Conservation (phyloP, 2,329 filamentous ascomycete species). For the Aspergillus spinulosporus region DNA sequence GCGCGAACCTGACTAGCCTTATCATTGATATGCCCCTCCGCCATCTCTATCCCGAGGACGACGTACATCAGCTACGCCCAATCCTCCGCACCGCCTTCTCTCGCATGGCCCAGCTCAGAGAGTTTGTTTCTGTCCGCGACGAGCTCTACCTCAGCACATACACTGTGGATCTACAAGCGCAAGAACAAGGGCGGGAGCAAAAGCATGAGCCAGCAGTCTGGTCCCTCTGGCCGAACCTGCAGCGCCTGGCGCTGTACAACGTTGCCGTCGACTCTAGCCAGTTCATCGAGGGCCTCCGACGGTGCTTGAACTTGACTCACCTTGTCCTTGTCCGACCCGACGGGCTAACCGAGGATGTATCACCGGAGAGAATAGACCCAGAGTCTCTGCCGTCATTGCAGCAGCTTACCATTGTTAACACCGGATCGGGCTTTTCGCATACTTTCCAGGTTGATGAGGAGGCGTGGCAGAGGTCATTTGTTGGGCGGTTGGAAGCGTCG, state of each 20-base stretch:
- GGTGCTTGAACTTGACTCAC: constrained; percentile 15
- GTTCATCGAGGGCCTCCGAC: constrained; percentile 12
- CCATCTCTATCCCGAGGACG: constrained; percentile 13
- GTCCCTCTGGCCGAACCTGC: constrained; percentile 19
- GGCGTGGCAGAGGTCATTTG: constrained; percentile 12
- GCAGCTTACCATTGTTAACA: constrained; percentile 15
- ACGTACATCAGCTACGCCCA: constrained; percentile 6
- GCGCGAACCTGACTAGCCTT: constrained; percentile 8
- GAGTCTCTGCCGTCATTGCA: constrained; percentile 15
- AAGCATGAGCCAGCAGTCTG: constrained; percentile 13
- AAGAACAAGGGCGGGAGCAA: neutral
- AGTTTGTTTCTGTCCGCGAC: constrained; percentile 18
- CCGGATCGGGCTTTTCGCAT: constrained; percentile 9
- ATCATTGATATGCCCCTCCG: constrained; percentile 19
- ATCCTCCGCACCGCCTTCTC: constrained; percentile 14
- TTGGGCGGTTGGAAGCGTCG: constrained; percentile 5
- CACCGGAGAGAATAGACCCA: constrained; percentile 2
- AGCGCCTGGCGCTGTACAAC: constrained; percentile 18
- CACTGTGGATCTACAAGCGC: neutral
- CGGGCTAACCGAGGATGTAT: constrained; percentile 5
- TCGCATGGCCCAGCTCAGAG: constrained; percentile 16
- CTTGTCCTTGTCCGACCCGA: constrained; percentile 18
- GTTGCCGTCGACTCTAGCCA: constrained; percentile 9
- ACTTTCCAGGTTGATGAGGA: constrained; percentile 6
- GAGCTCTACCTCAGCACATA: constrained; percentile 17